Evolutionary conservation across 139 green algal species (phyloP), one percentile per base, ranked within the genome.

Genomic region (Chlamydomonas sphaeroides): DNA sequence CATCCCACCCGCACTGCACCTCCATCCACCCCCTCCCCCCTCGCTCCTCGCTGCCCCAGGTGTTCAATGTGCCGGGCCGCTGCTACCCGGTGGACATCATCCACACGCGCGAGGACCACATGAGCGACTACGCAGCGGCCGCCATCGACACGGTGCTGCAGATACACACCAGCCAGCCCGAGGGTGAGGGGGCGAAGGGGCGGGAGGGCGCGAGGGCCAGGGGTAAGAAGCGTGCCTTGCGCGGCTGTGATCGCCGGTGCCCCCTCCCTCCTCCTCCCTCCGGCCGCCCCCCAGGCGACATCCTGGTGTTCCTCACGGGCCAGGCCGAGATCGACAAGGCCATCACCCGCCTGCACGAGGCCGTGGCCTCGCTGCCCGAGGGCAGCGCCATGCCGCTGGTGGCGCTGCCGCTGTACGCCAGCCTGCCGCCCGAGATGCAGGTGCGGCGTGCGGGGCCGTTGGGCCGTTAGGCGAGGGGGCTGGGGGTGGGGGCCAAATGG

Each of bases 291-390:
- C n/a, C 56, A 79, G 79, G 79, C 32, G 79, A 85, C 56, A 97
- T 99, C 70, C 92, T 99, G 21, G 66, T 96, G 18, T 99, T 99
- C 84, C 88, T 99, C 18, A 98, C 95, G 0, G 96, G 96, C 2
- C 95, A 98, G 85, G 94, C 94, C 28, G 95, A 98, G 86, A 98
- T 99, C 36, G 93, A 98, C 23, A 94, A 94, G 75, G 94, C 89
- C 3, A 84, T 92, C 11, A 67, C 68, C 0, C 65, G 70, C 25
- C 66, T 95, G n/a, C 90, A 92, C 71, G 79, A 92, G 33, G 81
- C 65, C 18, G 87, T 96, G 53, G 84, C 77, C 30, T 68, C 56
- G 3, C 84, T 96, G 75, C 83, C 89, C 2, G 87, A 90, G 6
- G 92, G 86, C 25, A 74, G 81, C 15, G 95, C 89, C 61, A 83